These are phyloP conservation scores for Pharnaceum exiguum DNA, from an alignment of 148 eudicot species.

Conservation along the genomic window DNA sequence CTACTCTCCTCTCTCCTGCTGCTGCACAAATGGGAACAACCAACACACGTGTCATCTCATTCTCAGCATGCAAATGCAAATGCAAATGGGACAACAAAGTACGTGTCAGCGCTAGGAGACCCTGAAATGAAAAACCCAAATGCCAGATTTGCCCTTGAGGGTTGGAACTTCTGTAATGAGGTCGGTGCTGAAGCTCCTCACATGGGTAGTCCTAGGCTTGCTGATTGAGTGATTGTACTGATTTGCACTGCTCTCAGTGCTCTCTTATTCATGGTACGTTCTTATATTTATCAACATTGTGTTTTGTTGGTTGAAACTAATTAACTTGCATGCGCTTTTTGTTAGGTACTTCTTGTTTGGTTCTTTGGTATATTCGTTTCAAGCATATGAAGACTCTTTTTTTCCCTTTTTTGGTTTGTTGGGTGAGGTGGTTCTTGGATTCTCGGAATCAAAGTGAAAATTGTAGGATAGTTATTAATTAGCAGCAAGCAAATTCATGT, in stretches of 20 bases:
- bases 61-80: too few relatives aligned
- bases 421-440: too few relatives aligned
- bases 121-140: constrained; percentile 36
- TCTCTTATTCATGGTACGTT: constrained; percentile 17
- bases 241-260: constrained; percentile 21
- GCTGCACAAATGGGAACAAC: constrained; percentile 7
- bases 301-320: too few relatives aligned
- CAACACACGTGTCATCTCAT: too few relatives aligned
- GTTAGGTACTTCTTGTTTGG: too few relatives aligned
- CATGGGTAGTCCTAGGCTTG: constrained; percentile 32
- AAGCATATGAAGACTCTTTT: too few relatives aligned
- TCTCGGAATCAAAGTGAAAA: too few relatives aligned
- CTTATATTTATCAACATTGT: not conserved
- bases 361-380: too few relatives aligned
- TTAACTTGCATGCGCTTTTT: too few relatives aligned
- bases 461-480: too few relatives aligned
- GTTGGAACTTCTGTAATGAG: constrained; percentile 42
- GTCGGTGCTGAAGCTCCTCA: constrained; percentile 30
- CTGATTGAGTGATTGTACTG: constrained; percentile 44
- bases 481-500: too few relatives aligned
- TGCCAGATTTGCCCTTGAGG: constrained; percentile 26
- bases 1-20: constrained; percentile 1
- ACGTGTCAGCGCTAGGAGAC: constrained; percentile 32
- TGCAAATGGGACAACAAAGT: not conserved
- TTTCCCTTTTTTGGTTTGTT: too few relatives aligned